Base-by-base conservation (phyloP, 2,329 filamentous ascomycete species). In the Zymoseptoria brevis region DNA sequence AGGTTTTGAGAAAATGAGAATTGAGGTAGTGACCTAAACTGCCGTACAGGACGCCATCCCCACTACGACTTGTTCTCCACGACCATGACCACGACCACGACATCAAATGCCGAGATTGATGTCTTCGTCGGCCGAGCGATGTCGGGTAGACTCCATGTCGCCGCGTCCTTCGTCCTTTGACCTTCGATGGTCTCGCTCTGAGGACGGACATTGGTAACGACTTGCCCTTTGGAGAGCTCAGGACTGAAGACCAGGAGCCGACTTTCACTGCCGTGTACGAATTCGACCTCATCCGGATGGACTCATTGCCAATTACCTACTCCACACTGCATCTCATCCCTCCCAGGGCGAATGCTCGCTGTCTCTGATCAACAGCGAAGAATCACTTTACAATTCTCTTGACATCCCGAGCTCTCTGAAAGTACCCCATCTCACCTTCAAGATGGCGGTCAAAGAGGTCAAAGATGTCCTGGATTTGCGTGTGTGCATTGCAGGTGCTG, bases 401-500 rank as follows among this genome's bases (percentile, higher is more conserved):
- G 35, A 45, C 35, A 45, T n/a, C 11, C 13, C 16, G 13, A 45
- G 13, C 35, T 45, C 13, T n/a, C 13, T 8, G 26, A 16, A 7
- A n/a, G 4, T 45, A 45, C 35, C 16, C 2, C n/a, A 13, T 13
- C 35, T 16, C 35, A 45, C 11, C 35, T 13, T 41, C 35, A 41
- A 41, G 11, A 41, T 41, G 35, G 35, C 35, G 9, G 35, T 11
- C 35, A 13, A 13, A 41, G 35, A 41, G 45, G 54, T 64, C 8
- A 65, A 67, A 45, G 66, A 70, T 56, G 67, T 72, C 19, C 64
- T 72, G 45, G 68, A 70, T 57, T 59, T 73, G 53, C 67, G 72
- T 52, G 71, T 74, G 21, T 65, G 62, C 64, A 70, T 74, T 54
- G 63, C 72, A 53, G 72, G 72, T 55, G 69, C 71, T 52, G 87